Conservation (phyloP, 73 alveolate species). For the Paramecium caudatum region DNA sequence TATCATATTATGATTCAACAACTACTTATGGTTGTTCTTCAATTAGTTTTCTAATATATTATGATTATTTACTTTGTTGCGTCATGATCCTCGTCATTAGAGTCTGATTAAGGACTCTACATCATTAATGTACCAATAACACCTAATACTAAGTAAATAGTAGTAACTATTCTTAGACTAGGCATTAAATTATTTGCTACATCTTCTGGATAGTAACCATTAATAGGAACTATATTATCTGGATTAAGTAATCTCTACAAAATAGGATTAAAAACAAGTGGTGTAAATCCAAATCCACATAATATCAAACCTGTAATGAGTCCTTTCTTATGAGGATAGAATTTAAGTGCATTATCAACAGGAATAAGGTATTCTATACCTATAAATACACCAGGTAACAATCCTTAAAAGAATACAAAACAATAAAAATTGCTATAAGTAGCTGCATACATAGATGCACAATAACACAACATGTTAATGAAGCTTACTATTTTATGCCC, state of each 20-base stretch:
- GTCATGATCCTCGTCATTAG: background rate
- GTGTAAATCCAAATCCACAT: conserved; percentile 63
- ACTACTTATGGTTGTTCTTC: background rate
- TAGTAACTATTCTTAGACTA: background rate
- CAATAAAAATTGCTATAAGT: conserved; percentile 59
- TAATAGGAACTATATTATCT: background rate
- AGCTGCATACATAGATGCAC: conserved; percentile 48
- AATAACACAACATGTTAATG: conserved; percentile 15
- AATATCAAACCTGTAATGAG: conserved; percentile 34
- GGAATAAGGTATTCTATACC: conserved; percentile 64
- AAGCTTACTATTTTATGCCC: conserved; percentile 50
- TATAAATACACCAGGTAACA: conserved; percentile 49
- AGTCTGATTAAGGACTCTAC: background rate
- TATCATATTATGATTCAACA: background rate
- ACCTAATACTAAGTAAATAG: conserved; percentile 19
- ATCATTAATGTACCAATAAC: conserved; percentile 19
- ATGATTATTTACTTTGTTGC: background rate
- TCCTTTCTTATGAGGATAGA: conserved; percentile 11
- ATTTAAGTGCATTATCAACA: conserved; percentile 36
- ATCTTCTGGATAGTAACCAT: conserved; percentile 43
- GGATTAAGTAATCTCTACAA: conserved; percentile 18
- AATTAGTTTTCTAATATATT: background rate
- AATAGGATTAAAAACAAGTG: conserved; percentile 61
- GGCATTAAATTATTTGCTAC: background rate
- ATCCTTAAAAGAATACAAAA: conserved; percentile 53